These are phyloP conservation scores for Lunasporangiospora selenospora DNA, from an alignment of 192 early-diverging fungal species.

Conservation along the genomic window DNA sequence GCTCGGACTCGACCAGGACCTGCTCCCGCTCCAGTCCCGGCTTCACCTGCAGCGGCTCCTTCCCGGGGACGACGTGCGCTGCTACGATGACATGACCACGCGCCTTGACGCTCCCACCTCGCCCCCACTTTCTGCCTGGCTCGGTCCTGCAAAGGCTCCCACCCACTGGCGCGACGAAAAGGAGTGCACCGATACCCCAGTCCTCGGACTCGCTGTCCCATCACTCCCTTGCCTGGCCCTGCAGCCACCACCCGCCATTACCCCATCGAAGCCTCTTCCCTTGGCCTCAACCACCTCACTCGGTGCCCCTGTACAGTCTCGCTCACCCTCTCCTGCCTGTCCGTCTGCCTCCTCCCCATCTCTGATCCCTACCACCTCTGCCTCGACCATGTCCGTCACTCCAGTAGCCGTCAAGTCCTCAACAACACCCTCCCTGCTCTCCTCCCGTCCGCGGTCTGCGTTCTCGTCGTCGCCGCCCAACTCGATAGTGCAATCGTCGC, in stretches of 20 bases:
- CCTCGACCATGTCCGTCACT: slow-evolving; percentile 4
- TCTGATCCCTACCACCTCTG: not conserved
- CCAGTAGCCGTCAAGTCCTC: slow-evolving; percentile 8
- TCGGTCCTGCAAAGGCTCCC: not conserved
- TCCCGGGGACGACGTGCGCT: not conserved
- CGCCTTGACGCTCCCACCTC: not conserved
- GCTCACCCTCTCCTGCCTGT: slow-evolving; percentile 9
- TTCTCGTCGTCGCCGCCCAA: not conserved
- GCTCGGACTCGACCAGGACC: no score
- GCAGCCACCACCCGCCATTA: not conserved
- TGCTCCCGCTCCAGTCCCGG: no score
- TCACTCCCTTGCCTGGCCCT: not conserved
- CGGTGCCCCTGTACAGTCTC: not conserved
- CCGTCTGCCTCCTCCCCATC: not conserved
- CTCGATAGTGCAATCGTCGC: not conserved
- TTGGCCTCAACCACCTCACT: not conserved
- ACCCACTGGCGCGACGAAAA: not conserved
- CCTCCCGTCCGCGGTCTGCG: not conserved
- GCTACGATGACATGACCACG: not conserved
- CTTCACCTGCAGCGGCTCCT: no score
- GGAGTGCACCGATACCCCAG: not conserved
- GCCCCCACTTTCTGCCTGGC: not conserved
- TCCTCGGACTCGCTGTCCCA: not conserved
- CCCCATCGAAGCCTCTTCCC: no score
- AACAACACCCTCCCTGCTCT: no score